Base-by-base conservation (phyloP, 805 yeast species). In the Cyberlindnera mrakii region DNA sequence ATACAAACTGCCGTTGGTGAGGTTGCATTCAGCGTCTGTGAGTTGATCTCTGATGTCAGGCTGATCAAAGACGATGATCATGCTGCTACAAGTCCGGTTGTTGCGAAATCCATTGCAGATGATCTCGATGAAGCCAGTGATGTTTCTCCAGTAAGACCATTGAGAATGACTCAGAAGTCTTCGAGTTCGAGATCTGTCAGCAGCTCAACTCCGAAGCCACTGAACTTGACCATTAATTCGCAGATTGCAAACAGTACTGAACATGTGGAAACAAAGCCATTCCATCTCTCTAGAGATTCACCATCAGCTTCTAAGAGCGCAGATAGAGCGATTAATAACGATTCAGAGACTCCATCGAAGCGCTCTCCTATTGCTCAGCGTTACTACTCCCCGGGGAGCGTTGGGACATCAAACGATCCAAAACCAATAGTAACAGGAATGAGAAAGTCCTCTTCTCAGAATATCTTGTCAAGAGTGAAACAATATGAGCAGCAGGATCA, bases 1-100 rank as follows among this genome's bases (percentile, higher is more conserved):
- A 72, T 89, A 16, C 83, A 87, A 62, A 75, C 88, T 18, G 82
- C 97, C 0, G 65, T 86, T 9, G 75, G 85, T 35, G 96, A 89
- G 55, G 66, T 89, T 30, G 72, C 82, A 7, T 82, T 80, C 56
- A 65, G 82, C 3, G 65, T 82, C 19, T 81, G 85, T 55, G 85
- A 81, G 49, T 70, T 81, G 42, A 55, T 83, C 16, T 66, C 80
- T 2, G 71, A 70, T 3, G 73, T 74, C 23, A 85, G 76, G 51
- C 60, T 78, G 39, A 64, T 57, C 32, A 39, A 31, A 4, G 44
- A 45, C 33, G 27, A 14, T n/a, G 35, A 30, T 6, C 17, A 33
- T 0, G 14, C 20, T 9, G n/a, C 31, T 3, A 8, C 44, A 8
- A 39, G 40, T 3, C 40, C 44, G 18, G 36, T 30, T 13, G 15